phyloP scores from a whole-genome alignment of 2,329 filamentous ascomycete species.

The Talaromyces verruculosus region DNA sequence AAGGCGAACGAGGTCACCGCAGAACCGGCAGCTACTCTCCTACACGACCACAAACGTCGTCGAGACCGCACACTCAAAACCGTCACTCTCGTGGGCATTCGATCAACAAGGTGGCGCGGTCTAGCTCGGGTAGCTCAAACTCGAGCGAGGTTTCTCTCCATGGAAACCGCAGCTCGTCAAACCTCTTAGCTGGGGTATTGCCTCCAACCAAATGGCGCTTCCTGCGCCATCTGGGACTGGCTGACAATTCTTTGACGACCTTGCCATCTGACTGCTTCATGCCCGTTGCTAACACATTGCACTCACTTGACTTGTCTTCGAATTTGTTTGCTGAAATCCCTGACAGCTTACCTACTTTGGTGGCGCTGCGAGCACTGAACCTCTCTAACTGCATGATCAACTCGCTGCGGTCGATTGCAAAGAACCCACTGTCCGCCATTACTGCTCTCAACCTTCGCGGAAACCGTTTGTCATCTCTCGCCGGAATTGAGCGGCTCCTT shows the following conservation, averaged over 20 bases:
- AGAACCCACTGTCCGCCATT: constrained; percentile 84
- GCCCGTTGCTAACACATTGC: constrained; percentile 81
- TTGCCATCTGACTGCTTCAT: constrained; percentile 73
- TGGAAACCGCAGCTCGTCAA: constrained; percentile 69
- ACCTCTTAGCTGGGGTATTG: constrained; percentile 70
- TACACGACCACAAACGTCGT: constrained; percentile 68
- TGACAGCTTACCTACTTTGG: constrained; percentile 81
- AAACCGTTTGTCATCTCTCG: constrained; percentile 82
- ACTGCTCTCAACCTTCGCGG: constrained; percentile 87
- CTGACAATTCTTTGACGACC: constrained; percentile 85
- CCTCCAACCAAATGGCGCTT: constrained; percentile 93
- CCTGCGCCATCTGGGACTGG: constrained; percentile 82
- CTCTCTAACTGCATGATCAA: constrained; percentile 98
- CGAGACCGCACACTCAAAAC: constrained; percentile 51
- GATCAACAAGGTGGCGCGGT: constrained; percentile 72
- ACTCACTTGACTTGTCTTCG: constrained; percentile 86
- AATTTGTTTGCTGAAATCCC: constrained; percentile 95
- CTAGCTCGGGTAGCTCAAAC: constrained; percentile 88
- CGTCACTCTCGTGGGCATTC: constrained; percentile 64
- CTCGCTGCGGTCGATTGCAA: constrained; percentile 80
- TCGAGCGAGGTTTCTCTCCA: constrained; percentile 63
- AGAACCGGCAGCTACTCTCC: constrained; percentile 77
- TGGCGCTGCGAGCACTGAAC: constrained; percentile 86
- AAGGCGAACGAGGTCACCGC: constrained; percentile 38
- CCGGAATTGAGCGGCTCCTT: constrained; percentile 83